These are phyloP conservation scores for Mrakia frigida DNA, from an alignment of 768 basidiomycete species.

Conservation along the genomic window DNA sequence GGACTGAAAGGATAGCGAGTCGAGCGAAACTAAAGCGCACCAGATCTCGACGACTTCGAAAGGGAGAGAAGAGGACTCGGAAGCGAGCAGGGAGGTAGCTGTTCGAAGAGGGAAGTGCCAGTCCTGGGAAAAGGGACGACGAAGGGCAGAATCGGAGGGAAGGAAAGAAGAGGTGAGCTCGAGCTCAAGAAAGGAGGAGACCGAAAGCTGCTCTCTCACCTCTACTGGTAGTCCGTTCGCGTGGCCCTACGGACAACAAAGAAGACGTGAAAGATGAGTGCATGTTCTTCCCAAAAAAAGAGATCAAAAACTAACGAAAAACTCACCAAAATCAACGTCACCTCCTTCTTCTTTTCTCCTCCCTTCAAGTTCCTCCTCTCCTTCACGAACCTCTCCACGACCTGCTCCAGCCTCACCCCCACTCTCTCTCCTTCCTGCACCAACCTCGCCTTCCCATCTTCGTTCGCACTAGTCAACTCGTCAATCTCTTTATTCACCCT, in stretches of 20 bases:
- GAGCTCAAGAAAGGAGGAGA: background rate
- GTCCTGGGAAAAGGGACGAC: background rate
- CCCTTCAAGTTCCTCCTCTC: slow-evolving; percentile 2
- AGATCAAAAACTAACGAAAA: no score
- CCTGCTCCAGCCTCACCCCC: background rate
- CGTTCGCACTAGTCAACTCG: background rate
- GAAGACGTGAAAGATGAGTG: background rate
- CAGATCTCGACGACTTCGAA: slow-evolving; percentile 11
- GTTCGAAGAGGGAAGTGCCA: background rate
- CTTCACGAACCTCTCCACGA: slow-evolving; percentile 12
- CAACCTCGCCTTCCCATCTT: background rate
- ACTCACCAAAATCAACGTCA: slow-evolving; percentile 12
- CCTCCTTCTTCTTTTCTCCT: background rate
- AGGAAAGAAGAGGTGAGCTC: background rate
- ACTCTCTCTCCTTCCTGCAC: slow-evolving; percentile 2
- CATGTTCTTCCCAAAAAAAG: no score
- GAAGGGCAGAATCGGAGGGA: background rate
- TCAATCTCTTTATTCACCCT: background rate
- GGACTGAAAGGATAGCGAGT: no score
- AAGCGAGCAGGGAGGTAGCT: background rate
- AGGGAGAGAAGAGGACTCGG: background rate
- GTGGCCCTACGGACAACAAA: background rate
- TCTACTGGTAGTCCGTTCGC: slow-evolving; percentile 9
- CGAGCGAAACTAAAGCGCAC: background rate
- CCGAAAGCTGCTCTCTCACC: background rate